phyloP scores from a whole-genome alignment of 192 early-diverging fungal genomes.

The Gryganskiella cystojenkinii region DNA sequence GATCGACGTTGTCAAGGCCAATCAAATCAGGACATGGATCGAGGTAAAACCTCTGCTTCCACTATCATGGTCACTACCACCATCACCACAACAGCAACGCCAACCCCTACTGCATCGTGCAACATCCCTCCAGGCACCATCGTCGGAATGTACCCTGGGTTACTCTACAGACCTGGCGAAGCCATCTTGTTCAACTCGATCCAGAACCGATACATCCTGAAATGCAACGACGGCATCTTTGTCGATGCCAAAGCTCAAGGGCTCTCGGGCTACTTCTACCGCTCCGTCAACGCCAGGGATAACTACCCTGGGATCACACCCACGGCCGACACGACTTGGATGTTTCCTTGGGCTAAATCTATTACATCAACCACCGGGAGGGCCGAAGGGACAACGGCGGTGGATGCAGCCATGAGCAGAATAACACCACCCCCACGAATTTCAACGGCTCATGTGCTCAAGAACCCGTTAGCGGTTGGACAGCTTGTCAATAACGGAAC shows the following conservation, averaged over 20 bases:
- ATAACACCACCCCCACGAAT: not conserved
- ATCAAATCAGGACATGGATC: too few relatives aligned
- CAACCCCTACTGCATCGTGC: too few relatives aligned
- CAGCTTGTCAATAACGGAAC: constrained; percentile 61
- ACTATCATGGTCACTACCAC: not conserved
- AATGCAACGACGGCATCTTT: constrained; percentile 58
- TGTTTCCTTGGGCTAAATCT: constrained; percentile 22
- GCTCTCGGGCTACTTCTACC: constrained; percentile 51
- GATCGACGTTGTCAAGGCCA: not conserved
- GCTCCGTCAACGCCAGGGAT: constrained; percentile 53
- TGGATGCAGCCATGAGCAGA: not conserved
- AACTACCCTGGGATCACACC: constrained; percentile 58
- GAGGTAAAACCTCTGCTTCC: not conserved
- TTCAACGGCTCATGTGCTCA: constrained; percentile 2
- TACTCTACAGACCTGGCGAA: constrained; percentile 54
- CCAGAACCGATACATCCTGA: constrained; percentile 58
- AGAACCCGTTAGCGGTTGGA: constrained; percentile 57
- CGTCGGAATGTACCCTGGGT: constrained; percentile 50
- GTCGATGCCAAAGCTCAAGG: constrained; percentile 57
- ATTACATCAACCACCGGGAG: not conserved
- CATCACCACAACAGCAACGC: not conserved
- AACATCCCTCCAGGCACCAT: constrained; percentile 12
- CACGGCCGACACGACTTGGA: constrained; percentile 56
- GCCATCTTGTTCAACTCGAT: constrained; percentile 57
- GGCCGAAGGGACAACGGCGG: too few relatives aligned